Conservation (phyloP, 75 land plant genomes). For the Isoetes taiwanensis region DNA sequence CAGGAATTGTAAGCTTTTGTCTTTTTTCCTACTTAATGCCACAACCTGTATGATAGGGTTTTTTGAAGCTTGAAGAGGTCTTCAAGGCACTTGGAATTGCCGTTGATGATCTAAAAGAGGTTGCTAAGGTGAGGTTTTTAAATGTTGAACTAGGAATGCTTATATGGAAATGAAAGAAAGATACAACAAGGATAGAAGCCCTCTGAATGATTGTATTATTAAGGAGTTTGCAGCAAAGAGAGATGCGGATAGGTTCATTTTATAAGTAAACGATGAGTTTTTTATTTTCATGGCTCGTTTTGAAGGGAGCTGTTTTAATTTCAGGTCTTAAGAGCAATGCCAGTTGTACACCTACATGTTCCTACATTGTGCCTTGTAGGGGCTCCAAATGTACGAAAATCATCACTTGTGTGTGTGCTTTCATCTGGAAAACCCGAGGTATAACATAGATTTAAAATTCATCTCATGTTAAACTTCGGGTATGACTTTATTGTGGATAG, state of each 20-base stretch:
- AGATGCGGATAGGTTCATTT: no score
- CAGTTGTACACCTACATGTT: slow-evolving; percentile 58
- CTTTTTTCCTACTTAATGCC: background rate
- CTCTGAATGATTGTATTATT: no score
- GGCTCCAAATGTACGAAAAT: slow-evolving; percentile 98
- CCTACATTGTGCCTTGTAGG: slow-evolving; percentile 98
- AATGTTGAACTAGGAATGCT: no score
- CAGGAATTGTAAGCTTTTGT: background rate
- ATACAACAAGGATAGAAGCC: no score
- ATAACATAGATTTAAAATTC: background rate
- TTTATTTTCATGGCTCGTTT: no score
- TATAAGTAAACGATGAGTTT: no score
- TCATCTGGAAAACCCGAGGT: slow-evolving; percentile 99
- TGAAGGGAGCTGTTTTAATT: background rate
- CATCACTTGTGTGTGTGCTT: slow-evolving; percentile 79
- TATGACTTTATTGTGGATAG: background rate
- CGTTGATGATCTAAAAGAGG: slow-evolving; percentile 68
- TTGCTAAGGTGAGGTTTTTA: slow-evolving; percentile 95
- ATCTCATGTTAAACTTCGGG: slow-evolving; percentile 7
- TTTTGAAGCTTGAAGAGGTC: slow-evolving; percentile 49
- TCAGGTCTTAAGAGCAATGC: slow-evolving; percentile 83
- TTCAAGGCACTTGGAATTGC: slow-evolving; percentile 45
- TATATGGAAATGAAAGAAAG: no score
- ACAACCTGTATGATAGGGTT: slow-evolving; percentile 60
- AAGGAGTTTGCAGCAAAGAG: no score